Percentiles rank a stretch among this genome's conserved stretches.
These are phyloP conservation scores for Blastomyces silverae DNA, from an alignment of 2,329 filamentous ascomycete species.

Conservation along the genomic window DNA sequence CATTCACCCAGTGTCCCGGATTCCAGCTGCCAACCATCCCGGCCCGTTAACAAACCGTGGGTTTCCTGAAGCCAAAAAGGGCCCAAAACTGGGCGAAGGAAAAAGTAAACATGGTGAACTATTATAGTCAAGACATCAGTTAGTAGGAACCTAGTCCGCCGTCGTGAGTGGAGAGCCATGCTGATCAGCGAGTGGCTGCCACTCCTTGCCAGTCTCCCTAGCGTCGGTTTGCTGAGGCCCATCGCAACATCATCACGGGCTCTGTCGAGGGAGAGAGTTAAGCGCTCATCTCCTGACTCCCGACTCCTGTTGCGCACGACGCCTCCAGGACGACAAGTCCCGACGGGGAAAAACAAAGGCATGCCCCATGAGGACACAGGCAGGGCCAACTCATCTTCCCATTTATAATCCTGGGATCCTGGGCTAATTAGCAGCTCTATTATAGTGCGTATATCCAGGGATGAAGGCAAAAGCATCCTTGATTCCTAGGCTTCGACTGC, in stretches of 20 bases:
- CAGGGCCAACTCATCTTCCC: neutral
- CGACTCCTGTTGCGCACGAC: neutral
- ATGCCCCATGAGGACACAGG: neutral
- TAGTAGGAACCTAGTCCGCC: too few species aligned
- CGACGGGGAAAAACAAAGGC: neutral
- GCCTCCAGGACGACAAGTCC: neutral
- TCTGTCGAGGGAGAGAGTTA: neutral
- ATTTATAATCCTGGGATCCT: slow-evolving; percentile 7
- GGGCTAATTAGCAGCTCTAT: neutral
- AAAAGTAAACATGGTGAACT: neutral
- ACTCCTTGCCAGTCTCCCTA: neutral
- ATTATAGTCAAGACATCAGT: neutral
- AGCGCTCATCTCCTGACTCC: neutral
- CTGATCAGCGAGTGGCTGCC: slow-evolving; percentile 9
- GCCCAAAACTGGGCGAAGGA: too few species aligned
- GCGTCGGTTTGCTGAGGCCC: neutral
- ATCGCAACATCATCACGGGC: neutral
- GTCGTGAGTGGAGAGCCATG: neutral
- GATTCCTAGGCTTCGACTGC: neutral
- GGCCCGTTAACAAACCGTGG: neutral
- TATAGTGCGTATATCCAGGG: neutral
- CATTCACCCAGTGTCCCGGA: neutral
- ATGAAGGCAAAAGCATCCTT: neutral
- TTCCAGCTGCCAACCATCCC: neutral
- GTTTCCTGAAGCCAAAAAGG: neutral